Evolutionary conservation across 345 rosid species (phyloP).

Genomic region (Eutrema yunnanense): DNA sequence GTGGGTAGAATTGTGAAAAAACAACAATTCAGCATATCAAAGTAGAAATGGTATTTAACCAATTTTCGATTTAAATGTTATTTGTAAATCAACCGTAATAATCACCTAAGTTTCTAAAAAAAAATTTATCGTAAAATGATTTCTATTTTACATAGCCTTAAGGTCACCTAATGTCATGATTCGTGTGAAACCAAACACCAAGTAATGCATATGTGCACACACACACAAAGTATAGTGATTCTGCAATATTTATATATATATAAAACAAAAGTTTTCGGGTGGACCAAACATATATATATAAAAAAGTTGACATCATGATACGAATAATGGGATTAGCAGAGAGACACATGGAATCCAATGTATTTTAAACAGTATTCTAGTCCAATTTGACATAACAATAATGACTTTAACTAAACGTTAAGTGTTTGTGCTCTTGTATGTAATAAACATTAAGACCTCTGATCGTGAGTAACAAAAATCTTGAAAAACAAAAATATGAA

Average conservation of each 20-base stretch:
- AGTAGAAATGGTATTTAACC: neutral
- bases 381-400: neutral
- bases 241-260: neutral
- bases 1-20: neutral
- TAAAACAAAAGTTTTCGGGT: neutral
- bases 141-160: neutral
- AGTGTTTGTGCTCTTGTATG: neutral
- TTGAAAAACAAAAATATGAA: neutral
- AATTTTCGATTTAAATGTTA: neutral
- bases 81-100: neutral
- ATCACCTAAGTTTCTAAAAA: neutral
- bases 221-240: slow-evolving; percentile 2
- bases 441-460: neutral
- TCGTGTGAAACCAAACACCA: slow-evolving; percentile 5
- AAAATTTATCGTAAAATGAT: neutral
- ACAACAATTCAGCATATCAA: neutral
- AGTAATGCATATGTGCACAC: neutral
- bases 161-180: neutral
- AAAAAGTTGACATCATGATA: slow-evolving; percentile 17
- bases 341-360: slow-evolving; percentile 27
- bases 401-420: neutral
- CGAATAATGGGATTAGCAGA: slow-evolving; percentile 4
- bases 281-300: slow-evolving; percentile 11
- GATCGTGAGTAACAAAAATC: neutral
- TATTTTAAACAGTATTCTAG: neutral